Base-by-base conservation (phyloP, 2,329 filamentous ascomycete genomes). In the Fusarium longipes region DNA sequence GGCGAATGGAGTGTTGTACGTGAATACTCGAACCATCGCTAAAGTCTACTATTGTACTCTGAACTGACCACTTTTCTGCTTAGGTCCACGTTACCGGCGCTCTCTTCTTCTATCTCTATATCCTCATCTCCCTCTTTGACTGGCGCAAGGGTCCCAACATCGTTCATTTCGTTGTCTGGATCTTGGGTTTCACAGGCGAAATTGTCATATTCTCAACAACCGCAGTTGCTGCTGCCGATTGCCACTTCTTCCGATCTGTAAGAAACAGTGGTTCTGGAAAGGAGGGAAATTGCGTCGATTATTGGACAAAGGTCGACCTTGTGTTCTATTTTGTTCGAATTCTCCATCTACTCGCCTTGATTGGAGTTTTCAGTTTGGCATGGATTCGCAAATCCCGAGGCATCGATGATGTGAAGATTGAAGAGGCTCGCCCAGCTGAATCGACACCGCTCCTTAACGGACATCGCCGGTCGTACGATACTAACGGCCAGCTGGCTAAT, bases 101-200 rank as follows among this genome's bases (percentile, higher is more conserved):
- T 42, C 91, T 93, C 69, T 97, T 97, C 82, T 88, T 96, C 67
- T 96, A 96, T 81, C 86, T 92, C 48, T 89, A 97, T 70, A 86
- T 97, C 69, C 85, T 96, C 69, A 91, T 97, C 74, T 93, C 93
- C 29, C 86, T 98, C 57, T 84, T 97, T 73, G 94, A 97, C 77
- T 91, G 91, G 75, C 89, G 87, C 65, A 89, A 93, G 32, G 92
- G 92, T 14, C 96, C 96, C 1, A 94, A 90, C 48, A 82, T 89
- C 44, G 89, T 92, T 52, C 93, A 97, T 78, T 86, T 95, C 56
- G 79, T 91, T 44, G 89, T 93, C 71, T 99, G 96, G 96, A 77
- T 84, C 39, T 79, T 93, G 40, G 90, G 90, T 25, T 77, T 93
- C n/a, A 77, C 87, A 25, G 85, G 93, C 64, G 96, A 99, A 77